Percentiles rank a stretch among this genome's conserved stretches.
Evolutionary conservation across 176 grass and related monocot species (phyloP).

Genomic region (Oryza glumipatula): DNA sequence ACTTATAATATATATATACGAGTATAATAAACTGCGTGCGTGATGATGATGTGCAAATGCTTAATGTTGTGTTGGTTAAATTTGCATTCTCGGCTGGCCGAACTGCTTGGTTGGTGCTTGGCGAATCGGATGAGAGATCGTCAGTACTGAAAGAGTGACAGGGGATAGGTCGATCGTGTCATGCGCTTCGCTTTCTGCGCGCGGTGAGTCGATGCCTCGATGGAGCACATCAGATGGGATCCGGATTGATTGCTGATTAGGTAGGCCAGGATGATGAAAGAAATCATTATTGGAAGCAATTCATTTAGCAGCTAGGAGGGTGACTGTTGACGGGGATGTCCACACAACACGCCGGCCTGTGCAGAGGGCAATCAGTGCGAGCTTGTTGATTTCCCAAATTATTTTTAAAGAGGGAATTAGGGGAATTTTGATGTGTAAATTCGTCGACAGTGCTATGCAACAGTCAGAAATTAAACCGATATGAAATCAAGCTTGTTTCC

Average conservation of each 20-base stretch:
- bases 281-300: not conserved
- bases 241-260: not conserved
- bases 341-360: not conserved
- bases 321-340: constrained; percentile 23
- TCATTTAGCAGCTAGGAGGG: not conserved
- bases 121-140: no score
- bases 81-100: no score
- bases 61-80: no score
- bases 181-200: not conserved
- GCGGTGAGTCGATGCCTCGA: not conserved
- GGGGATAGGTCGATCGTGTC: not conserved
- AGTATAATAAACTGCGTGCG: no score
- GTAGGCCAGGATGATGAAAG: constrained; percentile 15
- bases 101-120: no score
- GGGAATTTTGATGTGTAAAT: not conserved
- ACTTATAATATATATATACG: no score
- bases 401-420: not conserved
- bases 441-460: not conserved
- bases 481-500: not conserved
- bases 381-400: not conserved
- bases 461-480: not conserved
- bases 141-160: constrained; percentile 1
- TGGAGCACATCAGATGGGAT: constrained; percentile 14
- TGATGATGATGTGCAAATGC: no score
- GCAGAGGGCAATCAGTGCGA: not conserved